Conservation (phyloP, 1,139 yeast genomes). For the Komagataea norvegica region DNA sequence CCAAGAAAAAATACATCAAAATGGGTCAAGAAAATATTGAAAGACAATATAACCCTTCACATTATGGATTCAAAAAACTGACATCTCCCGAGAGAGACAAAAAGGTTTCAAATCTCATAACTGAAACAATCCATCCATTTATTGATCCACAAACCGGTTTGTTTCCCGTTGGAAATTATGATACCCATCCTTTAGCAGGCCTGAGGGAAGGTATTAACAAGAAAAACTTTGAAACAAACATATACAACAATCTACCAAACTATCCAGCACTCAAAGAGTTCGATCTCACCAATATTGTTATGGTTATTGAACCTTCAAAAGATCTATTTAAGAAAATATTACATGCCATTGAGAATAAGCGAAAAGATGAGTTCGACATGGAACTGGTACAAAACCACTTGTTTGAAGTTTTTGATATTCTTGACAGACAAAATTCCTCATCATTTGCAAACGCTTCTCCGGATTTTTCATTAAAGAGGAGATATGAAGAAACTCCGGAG, state of each 20-base stretch:
- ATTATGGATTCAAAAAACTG: slow-evolving; percentile 15
- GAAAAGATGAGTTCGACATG: no score
- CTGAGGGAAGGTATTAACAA: no score
- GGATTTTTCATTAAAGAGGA: no score
- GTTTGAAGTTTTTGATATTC: no score
- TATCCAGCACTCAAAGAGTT: slow-evolving; percentile 9
- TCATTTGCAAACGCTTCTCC: no score
- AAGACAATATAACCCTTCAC: slow-evolving; percentile 9
- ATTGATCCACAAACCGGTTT: slow-evolving; percentile 2
- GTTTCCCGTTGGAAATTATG: no score
- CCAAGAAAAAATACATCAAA: slow-evolving; percentile 8
- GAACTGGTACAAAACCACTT: no score
- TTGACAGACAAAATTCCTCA: no score
- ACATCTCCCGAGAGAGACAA: slow-evolving; percentile 12
- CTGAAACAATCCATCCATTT: slow-evolving; percentile 8
- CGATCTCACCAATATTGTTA: slow-evolving; percentile 8
- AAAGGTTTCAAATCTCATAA: slow-evolving; percentile 8
- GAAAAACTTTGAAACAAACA: slow-evolving; percentile 15
- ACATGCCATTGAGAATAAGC: no score
- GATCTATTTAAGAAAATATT: slow-evolving; percentile 7
- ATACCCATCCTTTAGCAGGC: no score
- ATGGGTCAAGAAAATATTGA: slow-evolving; percentile 3
- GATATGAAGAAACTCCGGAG: slow-evolving; percentile 15
- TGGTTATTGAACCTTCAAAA: slow-evolving; percentile 14
- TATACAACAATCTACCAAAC: slow-evolving; percentile 14